Evolutionary conservation across 2,329 filamentous ascomycete genomes (phyloP), one percentile per base, ranked within the genome.

Genomic region (Colletotrichum zoysiae): DNA sequence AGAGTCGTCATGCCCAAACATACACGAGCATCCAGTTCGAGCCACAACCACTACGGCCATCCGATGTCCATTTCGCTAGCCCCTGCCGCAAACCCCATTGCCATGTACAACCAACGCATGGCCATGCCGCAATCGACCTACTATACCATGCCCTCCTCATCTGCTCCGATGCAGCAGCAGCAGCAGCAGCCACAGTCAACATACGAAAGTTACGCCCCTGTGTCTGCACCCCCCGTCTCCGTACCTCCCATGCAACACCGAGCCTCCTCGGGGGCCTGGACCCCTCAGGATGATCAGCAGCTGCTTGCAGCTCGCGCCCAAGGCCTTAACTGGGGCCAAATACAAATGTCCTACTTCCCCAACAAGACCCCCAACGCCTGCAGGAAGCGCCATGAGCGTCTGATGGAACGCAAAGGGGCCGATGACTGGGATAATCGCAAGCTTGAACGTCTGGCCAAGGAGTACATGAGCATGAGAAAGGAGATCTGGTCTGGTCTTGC

Each of bases 341-440:
- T 97, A 78, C 91, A 94, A 76, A 86, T 86, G 73, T 89, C 87
- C 73, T 90, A 94, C 82, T 97, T 97, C 79, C 92, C 91, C 1
- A 86, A 83, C 79, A 97, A 97, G 84, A 90, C 89, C 11, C 84
- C 92, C 70, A 96, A 96, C 79, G 95, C 95, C 23, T 97, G 94
- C 82, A 93, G 94, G 74, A 97, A 97, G 84, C 90, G 94, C 67
- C 94, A 97, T 77, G 94, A 97, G 82, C 88, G 94, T 51, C 84
- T 97, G 75, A 91, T 95, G 86, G 92, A 95, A 82, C 90, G 91
- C 75, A 87, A 87, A 78, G 90, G 91, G 70, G 89, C 90, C 59
- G 91, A 94, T 76, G 92, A 95, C 77, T 96, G 93, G 91, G 93
- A 95, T 77, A 88, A 88, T 26, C 85, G 91, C 75, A 93, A 93